Conservation (phyloP, 805 yeast genomes). For the Ascoidea rubescens region DNA sequence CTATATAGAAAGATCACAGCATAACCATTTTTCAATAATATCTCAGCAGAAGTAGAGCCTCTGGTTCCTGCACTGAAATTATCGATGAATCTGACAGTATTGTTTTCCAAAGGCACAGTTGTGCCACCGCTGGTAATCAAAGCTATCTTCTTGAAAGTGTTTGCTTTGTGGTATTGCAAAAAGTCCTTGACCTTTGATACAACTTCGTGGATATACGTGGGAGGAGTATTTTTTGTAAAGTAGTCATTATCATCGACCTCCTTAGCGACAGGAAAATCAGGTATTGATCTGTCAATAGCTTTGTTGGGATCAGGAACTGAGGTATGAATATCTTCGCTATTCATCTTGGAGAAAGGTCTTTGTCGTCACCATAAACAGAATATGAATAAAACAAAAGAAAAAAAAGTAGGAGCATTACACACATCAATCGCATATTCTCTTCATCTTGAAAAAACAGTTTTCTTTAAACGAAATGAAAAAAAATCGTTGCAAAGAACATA, state of each 20-base stretch:
- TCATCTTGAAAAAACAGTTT: too few relatives aligned
- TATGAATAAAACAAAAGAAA: too few relatives aligned
- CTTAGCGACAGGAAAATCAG: constrained; percentile 59
- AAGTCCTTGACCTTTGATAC: constrained; percentile 44
- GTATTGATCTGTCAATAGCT: constrained; percentile 70
- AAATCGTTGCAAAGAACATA: too few relatives aligned
- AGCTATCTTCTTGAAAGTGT: constrained; percentile 40
- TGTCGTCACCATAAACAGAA: too few relatives aligned
- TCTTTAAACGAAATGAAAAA: too few relatives aligned
- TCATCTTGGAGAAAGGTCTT: neutral
- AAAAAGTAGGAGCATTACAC: too few relatives aligned
- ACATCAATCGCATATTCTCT: too few relatives aligned
- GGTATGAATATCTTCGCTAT: constrained; percentile 30
- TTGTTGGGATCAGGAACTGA: constrained; percentile 53
- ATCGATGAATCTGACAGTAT: constrained; percentile 92
- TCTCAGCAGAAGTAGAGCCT: constrained; percentile 93
- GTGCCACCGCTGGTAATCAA: constrained; percentile 95
- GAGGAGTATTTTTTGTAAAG: constrained; percentile 60
- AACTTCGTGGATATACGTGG: constrained; percentile 55
- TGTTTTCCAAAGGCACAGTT: constrained; percentile 92
- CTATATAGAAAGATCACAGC: constrained; percentile 89
- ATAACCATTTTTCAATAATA: constrained; percentile 72
- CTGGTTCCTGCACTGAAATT: constrained; percentile 96
- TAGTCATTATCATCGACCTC: constrained; percentile 59
- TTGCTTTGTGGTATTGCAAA: constrained; percentile 34